A percentile compares a stretch with the other conserved stretches of the same genome.
Evolutionary conservation across 1,139 yeast genomes (phyloP).

Genomic region (Pichia sp.): DNA sequence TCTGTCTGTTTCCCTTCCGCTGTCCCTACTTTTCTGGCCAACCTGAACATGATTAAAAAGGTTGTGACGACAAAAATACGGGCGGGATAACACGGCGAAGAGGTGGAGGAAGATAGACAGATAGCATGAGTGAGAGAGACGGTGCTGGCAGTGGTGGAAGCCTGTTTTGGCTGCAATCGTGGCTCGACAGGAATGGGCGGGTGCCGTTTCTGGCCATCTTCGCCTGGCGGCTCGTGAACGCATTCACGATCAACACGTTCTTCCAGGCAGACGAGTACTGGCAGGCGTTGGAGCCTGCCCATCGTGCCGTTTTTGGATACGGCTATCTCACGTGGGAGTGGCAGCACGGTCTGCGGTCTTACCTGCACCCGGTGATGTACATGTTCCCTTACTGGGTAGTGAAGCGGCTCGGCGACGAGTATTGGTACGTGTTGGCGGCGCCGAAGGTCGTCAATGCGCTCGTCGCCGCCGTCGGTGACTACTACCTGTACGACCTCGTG

Average conservation of each 20-base stretch:
- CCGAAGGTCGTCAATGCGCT: constrained; percentile 72
- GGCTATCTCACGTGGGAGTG: constrained; percentile 97
- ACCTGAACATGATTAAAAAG: too few relatives aligned
- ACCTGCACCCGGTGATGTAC: constrained; percentile 74
- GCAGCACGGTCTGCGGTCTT: constrained; percentile 68
- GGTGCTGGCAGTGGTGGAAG: not conserved
- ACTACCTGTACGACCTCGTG: constrained; percentile 49
- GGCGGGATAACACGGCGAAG: too few relatives aligned
- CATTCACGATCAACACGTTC: constrained; percentile 62
- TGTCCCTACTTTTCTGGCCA: too few relatives aligned
- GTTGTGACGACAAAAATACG: too few relatives aligned
- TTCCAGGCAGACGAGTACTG: constrained; percentile 97
- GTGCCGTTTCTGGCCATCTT: constrained; percentile 6
- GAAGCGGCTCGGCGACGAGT: constrained; percentile 22
- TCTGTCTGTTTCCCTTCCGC: too few relatives aligned
- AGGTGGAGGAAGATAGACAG: too few relatives aligned
- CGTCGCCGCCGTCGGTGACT: constrained; percentile 74
- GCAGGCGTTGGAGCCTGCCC: constrained; percentile 94
- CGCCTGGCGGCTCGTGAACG: constrained; percentile 49
- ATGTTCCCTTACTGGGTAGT: constrained; percentile 38
- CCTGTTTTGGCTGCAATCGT: not conserved
- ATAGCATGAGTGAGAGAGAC: not conserved
- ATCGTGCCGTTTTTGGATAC: constrained; percentile 63
- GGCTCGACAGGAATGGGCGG: not conserved
- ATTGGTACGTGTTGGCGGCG: constrained; percentile 36